A percentile compares a stretch with the other conserved stretches of the same genome.
Evolutionary conservation across 306 rosid species (phyloP).

Genomic region (Begonia masoniana): DNA sequence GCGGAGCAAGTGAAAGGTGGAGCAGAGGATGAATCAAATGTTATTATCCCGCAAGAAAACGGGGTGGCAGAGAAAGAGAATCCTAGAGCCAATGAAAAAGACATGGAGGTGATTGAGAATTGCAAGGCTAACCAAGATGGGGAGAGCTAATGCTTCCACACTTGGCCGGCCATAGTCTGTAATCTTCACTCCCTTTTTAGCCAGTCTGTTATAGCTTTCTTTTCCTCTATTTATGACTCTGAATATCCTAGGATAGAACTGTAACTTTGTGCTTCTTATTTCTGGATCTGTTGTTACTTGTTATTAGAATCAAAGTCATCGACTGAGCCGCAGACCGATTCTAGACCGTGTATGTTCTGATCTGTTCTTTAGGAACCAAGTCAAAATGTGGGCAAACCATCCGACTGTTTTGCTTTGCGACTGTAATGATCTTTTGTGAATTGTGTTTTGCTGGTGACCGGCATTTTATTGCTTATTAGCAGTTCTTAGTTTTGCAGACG

Average conservation of each 20-base stretch:
- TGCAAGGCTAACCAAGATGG: slow-evolving; percentile 27
- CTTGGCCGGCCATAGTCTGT: not conserved
- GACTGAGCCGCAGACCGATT: slow-evolving; percentile 2
- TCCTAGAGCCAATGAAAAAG: slow-evolving; percentile 13
- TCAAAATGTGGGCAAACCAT: not conserved
- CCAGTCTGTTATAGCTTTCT: slow-evolving; percentile 9
- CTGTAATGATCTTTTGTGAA: slow-evolving; percentile 1
- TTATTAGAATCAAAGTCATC: not conserved
- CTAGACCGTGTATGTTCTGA: not conserved
- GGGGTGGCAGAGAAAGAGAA: slow-evolving; percentile 6
- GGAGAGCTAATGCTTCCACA: slow-evolving; percentile 9
- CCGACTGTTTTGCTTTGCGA: slow-evolving; percentile 4
- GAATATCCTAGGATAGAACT: slow-evolving; percentile 22
- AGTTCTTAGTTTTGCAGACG: too few species aligned
- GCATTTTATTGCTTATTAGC: too few species aligned
- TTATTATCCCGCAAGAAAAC: not conserved
- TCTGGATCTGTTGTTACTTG: slow-evolving; percentile 2
- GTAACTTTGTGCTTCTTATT: slow-evolving; percentile 12
- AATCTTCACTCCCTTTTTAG: too few species aligned
- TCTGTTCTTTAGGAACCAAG: not conserved
- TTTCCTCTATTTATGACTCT: slow-evolving; percentile 8
- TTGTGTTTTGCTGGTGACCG: too few species aligned
- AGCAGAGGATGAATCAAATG: too few species aligned
- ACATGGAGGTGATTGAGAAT: slow-evolving; percentile 4
- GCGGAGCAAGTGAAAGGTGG: not conserved